Evolutionary conservation across 1,284 basidiomycete species (phyloP), one percentile per base, ranked within the genome.

Genomic region (Papiliotrema flavescens): DNA sequence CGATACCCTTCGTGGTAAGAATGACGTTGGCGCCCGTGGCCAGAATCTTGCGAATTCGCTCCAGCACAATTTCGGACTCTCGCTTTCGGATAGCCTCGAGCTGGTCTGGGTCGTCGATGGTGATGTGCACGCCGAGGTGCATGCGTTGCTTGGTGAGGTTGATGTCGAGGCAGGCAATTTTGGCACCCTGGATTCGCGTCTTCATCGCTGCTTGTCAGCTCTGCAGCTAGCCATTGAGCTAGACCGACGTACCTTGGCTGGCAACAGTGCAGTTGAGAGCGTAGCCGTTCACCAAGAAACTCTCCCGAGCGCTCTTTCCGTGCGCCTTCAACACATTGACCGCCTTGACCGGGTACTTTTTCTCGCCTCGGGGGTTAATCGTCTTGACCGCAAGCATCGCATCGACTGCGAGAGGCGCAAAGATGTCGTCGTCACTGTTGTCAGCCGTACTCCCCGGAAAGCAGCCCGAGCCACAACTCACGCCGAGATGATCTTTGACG

Each of bases 291-390:
- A 99, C 88, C 72, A 90, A 93, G 61, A 98, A 76, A 37, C 93
- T 97, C 76, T 99, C 96, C 61, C 93, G 84, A 23, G 94, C 92
- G 73, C 91, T 95, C 78, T 87, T 88, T 56, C 96, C 96, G 72
- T 99, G 96, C 9, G 96, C 96, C 78, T 99, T 99, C 67, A 99
- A 82, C n/a, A 98, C 85, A 72, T 99, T 99, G 62, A 99, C 96
- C 1, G 96, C 96, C 80, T 99, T 98, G 66, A 98, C 96, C 8
- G 96, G 96, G 79, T 98, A 99, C 79, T 97, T 98, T 73, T 89
- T 88, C 77, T 99, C 96, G 36, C 96, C 96, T 55, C 93, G 86
- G 59, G 86, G 80, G 78, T 98, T 98, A 63, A 92, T 85, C 5
- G 93, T 95, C 80, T 89, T 94, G 60, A 99, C 96, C 2, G 96